These are phyloP conservation scores for Metarhizium anisopliae DNA, from an alignment of 2,329 filamentous ascomycete genomes.

Conservation along the genomic window DNA sequence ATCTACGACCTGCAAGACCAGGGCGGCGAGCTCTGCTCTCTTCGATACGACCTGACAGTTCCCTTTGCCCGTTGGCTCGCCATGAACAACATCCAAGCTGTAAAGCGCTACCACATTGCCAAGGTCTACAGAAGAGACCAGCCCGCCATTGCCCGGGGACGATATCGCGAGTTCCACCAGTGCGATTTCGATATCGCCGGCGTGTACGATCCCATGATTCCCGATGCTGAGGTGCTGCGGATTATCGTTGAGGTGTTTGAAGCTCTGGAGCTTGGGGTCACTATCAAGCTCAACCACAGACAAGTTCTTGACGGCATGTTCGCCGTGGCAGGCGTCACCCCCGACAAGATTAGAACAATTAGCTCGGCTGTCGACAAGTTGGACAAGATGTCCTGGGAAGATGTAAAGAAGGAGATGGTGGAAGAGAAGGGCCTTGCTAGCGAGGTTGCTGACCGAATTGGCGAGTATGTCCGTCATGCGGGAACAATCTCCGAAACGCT, in stretches of 20 bases:
- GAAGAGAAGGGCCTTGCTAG: slow-evolving; percentile 77
- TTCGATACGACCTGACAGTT: slow-evolving; percentile 82
- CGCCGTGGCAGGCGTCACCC: slow-evolving; percentile 79
- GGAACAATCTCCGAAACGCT: slow-evolving; percentile 63
- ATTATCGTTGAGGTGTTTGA: slow-evolving; percentile 83
- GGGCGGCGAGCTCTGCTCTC: slow-evolving; percentile 64
- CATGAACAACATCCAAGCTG: slow-evolving; percentile 78
- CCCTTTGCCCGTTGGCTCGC: slow-evolving; percentile 88
- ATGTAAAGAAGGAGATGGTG: slow-evolving; percentile 87
- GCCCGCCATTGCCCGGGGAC: slow-evolving; percentile 70
- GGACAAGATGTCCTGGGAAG: slow-evolving; percentile 84
- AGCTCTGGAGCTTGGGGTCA: slow-evolving; percentile 62
- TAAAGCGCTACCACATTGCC: slow-evolving; percentile 92
- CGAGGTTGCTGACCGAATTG: slow-evolving; percentile 77
- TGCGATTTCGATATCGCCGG: slow-evolving; percentile 96
- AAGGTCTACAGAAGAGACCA: slow-evolving; percentile 57
- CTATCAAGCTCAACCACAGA: slow-evolving; percentile 90
- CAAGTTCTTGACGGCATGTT: slow-evolving; percentile 92
- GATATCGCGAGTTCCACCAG: slow-evolving; percentile 95
- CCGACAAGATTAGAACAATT: slow-evolving; percentile 80
- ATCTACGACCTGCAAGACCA: slow-evolving; percentile 86
- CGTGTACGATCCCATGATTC: slow-evolving; percentile 79
- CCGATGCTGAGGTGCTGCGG: slow-evolving; percentile 80
- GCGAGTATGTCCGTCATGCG: slow-evolving; percentile 71
- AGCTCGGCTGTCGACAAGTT: slow-evolving; percentile 93